Conservation (phyloP, 169 alveolate species). For the Eimeria praecox region DNA sequence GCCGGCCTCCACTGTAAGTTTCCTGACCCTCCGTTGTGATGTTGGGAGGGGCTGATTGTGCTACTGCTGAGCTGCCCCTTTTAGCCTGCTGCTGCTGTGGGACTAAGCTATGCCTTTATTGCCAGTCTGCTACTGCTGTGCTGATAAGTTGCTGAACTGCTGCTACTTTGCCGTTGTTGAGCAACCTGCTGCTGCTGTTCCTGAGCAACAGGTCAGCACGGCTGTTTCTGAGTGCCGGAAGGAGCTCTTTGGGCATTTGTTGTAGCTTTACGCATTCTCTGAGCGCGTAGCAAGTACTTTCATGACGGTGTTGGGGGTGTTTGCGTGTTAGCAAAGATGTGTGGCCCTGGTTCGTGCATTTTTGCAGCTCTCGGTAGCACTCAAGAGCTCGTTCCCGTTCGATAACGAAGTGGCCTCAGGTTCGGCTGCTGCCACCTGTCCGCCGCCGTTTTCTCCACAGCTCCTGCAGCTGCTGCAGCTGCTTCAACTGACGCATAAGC, state of each 20-base stretch:
- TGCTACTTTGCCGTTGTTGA: not conserved
- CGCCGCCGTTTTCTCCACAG: slow-evolving; percentile 56
- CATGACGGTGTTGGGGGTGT: not conserved
- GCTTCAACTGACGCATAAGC: slow-evolving; percentile 40
- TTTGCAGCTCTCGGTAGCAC: slow-evolving; percentile 70
- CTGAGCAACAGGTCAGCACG: not conserved
- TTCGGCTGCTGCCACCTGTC: slow-evolving; percentile 28
- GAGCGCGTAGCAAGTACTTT: not conserved
- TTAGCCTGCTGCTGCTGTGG: not conserved
- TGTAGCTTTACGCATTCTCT: not conserved
- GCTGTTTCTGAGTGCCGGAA: not conserved
- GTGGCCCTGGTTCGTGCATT: not conserved
- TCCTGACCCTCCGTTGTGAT: not conserved
- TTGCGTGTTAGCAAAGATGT: not conserved
- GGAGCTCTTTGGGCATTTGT: not conserved
- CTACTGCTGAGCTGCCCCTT: slow-evolving; percentile 4
- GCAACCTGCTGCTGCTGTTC: not conserved
- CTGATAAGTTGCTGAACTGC: not conserved
- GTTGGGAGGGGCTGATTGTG: not conserved
- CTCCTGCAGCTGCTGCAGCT: slow-evolving; percentile 77
- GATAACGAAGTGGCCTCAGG: not conserved
- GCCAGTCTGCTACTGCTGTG: not conserved
- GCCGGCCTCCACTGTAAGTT: slow-evolving; percentile 52
- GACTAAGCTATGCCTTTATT: not conserved
- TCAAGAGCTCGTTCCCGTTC: slow-evolving; percentile 60